These are phyloP conservation scores for Plasmodium adleri DNA, from an alignment of 169 alveolate genomes.

Conservation along the genomic window DNA sequence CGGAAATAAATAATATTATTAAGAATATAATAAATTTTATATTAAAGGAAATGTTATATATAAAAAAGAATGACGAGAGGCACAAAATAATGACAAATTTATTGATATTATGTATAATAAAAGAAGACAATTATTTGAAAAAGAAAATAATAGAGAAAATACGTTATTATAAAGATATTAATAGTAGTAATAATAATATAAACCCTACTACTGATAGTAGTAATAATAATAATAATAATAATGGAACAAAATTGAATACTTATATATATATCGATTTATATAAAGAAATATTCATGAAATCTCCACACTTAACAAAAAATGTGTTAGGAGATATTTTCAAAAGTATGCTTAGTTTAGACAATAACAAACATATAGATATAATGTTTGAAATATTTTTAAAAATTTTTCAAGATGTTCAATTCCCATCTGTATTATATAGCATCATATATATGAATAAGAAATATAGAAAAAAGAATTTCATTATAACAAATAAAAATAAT, in stretches of 20 bases:
- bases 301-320: conserved; percentile 69
- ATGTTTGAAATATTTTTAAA: conserved; percentile 29
- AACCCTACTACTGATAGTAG: background rate
- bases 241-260: background rate
- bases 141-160: conserved; percentile 66
- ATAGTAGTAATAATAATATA: background rate
- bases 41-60: conserved; percentile 64
- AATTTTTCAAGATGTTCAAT: conserved; percentile 44
- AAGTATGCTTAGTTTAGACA: conserved; percentile 17
- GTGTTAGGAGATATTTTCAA: conserved; percentile 45
- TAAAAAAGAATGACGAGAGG: conserved; percentile 62
- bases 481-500: conserved; percentile 39
- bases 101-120: conserved; percentile 52
- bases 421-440: conserved; percentile 66
- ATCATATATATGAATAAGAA: conserved; percentile 30
- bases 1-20: conserved; percentile 71
- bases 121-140: conserved; percentile 69
- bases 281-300: conserved; percentile 48
- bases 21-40: conserved; percentile 71
- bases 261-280: conserved; percentile 66
- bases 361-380: conserved; percentile 39
- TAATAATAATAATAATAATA: conserved; percentile 6
- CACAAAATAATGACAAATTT: conserved; percentile 65
- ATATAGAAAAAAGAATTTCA: conserved; percentile 45
- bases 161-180: conserved; percentile 4